A percentile compares a stretch with the other conserved stretches of the same genome.
phyloP scores from a whole-genome alignment of 352 stramenopile species.

The Globisporangium lucens region DNA sequence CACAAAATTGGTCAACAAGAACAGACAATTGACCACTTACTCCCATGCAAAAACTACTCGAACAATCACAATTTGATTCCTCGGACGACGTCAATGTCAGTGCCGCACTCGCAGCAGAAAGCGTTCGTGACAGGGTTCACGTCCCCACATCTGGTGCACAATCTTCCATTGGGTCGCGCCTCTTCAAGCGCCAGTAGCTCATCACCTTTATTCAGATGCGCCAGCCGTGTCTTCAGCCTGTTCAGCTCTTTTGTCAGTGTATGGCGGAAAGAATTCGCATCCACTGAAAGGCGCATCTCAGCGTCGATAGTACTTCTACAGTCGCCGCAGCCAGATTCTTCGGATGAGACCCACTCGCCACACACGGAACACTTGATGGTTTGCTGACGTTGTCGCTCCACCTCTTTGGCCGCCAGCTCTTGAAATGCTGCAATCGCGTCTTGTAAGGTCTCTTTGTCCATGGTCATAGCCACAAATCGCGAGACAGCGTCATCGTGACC shows the following conservation, averaged over 20 bases:
- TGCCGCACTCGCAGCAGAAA: not conserved
- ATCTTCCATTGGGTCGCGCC: not conserved
- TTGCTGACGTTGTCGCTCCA: too few relatives aligned
- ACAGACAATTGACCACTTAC: not conserved
- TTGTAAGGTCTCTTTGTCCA: too few relatives aligned
- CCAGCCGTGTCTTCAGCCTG: not conserved
- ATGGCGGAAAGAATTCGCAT: not conserved
- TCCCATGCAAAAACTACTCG: not conserved
- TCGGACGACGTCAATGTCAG: not conserved
- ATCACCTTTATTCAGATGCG: not conserved
- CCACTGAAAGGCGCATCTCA: not conserved
- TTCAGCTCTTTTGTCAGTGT: not conserved
- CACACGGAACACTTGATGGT: too few relatives aligned
- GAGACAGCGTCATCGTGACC: too few relatives aligned
- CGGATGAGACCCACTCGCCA: too few relatives aligned
- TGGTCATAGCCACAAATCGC: too few relatives aligned
- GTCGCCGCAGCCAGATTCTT: not conserved
- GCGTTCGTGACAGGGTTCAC: not conserved
- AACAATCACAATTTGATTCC: not conserved
- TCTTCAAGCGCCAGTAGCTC: not conserved
- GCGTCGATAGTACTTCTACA: not conserved
- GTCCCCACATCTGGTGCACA: not conserved
- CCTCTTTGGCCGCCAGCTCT: too few relatives aligned
- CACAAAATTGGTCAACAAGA: not conserved
- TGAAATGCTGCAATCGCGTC: too few relatives aligned